Conservation (phyloP, 1,139 yeast species). For the Zygosaccharomyces pseudobailii region DNA sequence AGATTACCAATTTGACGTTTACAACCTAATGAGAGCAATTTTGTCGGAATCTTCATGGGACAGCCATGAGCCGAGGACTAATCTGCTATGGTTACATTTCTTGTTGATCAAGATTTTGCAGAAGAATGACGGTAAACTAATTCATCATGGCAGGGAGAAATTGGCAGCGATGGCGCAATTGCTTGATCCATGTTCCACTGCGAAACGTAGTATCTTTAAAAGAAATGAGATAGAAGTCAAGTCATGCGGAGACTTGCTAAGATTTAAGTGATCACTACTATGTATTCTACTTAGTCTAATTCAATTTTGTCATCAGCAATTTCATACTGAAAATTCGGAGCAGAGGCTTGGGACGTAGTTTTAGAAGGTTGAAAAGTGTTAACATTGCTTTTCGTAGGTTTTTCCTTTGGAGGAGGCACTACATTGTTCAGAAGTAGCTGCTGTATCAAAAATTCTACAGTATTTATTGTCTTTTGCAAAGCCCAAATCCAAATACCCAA, state of each 20-base stretch:
- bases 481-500: constrained; percentile 35
- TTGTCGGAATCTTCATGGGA: constrained; percentile 33
- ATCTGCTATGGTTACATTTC: constrained; percentile 44
- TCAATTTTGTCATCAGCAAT: constrained; percentile 13
- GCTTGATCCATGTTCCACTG: constrained; percentile 10
- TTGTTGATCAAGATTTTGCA: constrained; percentile 21
- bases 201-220: constrained; percentile 14
- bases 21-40: constrained; percentile 42
- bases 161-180: constrained; percentile 15
- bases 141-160: constrained; percentile 19
- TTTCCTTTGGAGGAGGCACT: constrained; percentile 2
- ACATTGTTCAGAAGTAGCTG: constrained; percentile 11
- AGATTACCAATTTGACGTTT: constrained; percentile 50
- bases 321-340: constrained; percentile 1
- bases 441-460: constrained; percentile 24
- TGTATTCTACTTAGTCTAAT: constrained; percentile 11
- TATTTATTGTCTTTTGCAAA: constrained; percentile 25
- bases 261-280: constrained; percentile 13
- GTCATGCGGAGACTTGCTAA: constrained; percentile 21
- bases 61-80: constrained; percentile 37
- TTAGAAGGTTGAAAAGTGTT: background rate
- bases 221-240: constrained; percentile 20
- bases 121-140: constrained; percentile 12
- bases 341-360: background rate
- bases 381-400: no score